phyloP scores from a whole-genome alignment of 306 rosid genomes.

The Glycyrrhiza uralensis region DNA sequence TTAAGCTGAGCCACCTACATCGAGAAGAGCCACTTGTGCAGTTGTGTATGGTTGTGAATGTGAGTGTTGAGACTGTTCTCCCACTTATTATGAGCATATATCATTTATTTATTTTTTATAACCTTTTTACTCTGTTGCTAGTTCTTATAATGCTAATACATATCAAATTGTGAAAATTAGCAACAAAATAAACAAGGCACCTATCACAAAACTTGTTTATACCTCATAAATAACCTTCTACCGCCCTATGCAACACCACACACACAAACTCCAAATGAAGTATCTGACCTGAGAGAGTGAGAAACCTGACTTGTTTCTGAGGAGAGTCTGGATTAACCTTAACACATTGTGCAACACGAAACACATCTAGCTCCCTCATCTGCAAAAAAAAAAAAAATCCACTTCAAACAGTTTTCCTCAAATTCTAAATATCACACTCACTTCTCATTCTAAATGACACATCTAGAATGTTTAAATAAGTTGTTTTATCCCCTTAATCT shows the following conservation, averaged over 20 bases:
- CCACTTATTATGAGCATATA: not conserved
- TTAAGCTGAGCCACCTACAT: not conserved
- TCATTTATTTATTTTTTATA: not conserved
- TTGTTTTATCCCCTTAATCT: too few species aligned
- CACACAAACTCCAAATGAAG: constrained; percentile 18
- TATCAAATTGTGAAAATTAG: constrained; percentile 7
- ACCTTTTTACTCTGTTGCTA: not conserved
- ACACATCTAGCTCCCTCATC: constrained; percentile 66
- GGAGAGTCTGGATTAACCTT: constrained; percentile 98
- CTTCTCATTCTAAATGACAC: not conserved
- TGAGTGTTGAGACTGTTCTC: not conserved
- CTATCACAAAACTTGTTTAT: not conserved
- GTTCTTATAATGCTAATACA: not conserved
- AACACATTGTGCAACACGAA: constrained; percentile 59
- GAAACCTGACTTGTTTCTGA: constrained; percentile 92
- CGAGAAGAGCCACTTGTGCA: not conserved
- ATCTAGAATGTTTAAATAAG: too few species aligned
- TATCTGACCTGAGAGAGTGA: constrained; percentile 79
- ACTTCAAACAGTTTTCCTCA: constrained; percentile 2
- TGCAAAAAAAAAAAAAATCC: constrained; percentile 41
- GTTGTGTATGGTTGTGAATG: not conserved
- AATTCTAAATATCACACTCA: not conserved
- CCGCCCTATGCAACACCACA: constrained; percentile 17
- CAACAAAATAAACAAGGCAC: not conserved
- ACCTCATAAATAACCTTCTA: not conserved